Evolutionary conservation across 2,329 filamentous ascomycete species (phyloP).

Genomic region (Xylaria multiplex): DNA sequence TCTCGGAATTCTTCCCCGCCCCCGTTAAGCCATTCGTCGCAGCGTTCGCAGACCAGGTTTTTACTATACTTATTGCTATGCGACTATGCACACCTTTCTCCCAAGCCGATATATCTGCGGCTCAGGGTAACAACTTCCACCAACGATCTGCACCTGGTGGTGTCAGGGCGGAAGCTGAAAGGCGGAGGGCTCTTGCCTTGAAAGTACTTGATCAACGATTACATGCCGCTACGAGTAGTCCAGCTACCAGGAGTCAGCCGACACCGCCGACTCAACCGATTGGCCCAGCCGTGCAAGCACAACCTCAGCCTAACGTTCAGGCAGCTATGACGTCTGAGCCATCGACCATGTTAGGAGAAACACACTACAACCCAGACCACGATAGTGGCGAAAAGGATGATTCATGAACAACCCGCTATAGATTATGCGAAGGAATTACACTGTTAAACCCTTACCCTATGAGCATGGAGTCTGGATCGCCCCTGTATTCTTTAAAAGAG

Average conservation of each 20-base stretch:
- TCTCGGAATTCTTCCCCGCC: constrained; percentile 94
- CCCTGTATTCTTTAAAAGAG: constrained; percentile 43
- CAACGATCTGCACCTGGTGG: constrained; percentile 69
- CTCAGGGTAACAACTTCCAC: constrained; percentile 71
- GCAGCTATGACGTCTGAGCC: constrained; percentile 67
- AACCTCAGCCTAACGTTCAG: constrained; percentile 64
- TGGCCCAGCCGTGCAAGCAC: constrained; percentile 67
- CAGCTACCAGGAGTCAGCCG: constrained; percentile 54
- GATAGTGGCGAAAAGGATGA: constrained; percentile 54
- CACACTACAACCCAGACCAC: constrained; percentile 74
- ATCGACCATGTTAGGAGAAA: constrained; percentile 71
- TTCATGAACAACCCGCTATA: constrained; percentile 36
- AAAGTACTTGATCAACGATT: constrained; percentile 92
- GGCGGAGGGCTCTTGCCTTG: constrained; percentile 86
- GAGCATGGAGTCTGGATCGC: constrained; percentile 37
- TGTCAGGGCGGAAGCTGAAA: constrained; percentile 89
- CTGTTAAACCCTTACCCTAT: constrained; percentile 19
- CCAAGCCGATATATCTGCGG: constrained; percentile 78
- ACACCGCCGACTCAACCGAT: constrained; percentile 57
- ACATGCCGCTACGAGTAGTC: constrained; percentile 77
- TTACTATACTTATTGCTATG: constrained; percentile 77
- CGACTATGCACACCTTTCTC: constrained; percentile 88
- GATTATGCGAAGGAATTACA: constrained; percentile 15
- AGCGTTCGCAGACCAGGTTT: constrained; percentile 77
- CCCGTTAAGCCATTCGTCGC: constrained; percentile 81